Evolutionary conservation across 2,329 filamentous ascomycete species (phyloP).

Genomic region (Seiridium unicorne): DNA sequence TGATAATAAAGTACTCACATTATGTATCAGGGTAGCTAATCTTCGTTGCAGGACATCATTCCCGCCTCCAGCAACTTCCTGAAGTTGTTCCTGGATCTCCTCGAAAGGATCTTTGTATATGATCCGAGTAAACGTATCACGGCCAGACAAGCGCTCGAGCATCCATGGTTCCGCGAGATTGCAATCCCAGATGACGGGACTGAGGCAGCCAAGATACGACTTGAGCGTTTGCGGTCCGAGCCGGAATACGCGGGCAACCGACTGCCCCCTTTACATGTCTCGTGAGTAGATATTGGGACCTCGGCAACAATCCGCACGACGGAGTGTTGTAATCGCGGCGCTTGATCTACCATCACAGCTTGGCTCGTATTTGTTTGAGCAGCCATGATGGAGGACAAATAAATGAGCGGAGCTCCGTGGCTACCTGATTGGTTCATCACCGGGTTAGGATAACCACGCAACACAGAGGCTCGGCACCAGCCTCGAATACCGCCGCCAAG

Average conservation of each 20-base stretch:
- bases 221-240: slow-evolving; percentile 47
- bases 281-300: neutral
- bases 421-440: no score
- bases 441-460: no score
- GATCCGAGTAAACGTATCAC: slow-evolving; percentile 65
- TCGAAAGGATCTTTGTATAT: slow-evolving; percentile 68
- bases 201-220: slow-evolving; percentile 63
- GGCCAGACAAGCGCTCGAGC: slow-evolving; percentile 63
- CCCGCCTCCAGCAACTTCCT: slow-evolving; percentile 59
- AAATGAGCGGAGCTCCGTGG: neutral
- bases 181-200: slow-evolving; percentile 65
- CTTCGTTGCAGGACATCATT: slow-evolving; percentile 58
- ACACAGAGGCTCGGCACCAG: no score
- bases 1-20: slow-evolving; percentile 8
- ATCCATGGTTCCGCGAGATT: slow-evolving; percentile 67
- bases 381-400: neutral
- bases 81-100: slow-evolving; percentile 61
- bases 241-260: slow-evolving; percentile 29
- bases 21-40: slow-evolving; percentile 15
- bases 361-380: no score
- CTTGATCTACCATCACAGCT: no score
- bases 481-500: no score
- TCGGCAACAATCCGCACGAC: neutral
- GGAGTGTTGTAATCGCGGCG: no score
- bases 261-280: slow-evolving; percentile 6